Evolutionary conservation across 2,329 filamentous ascomycete species (phyloP).

Genomic region (Mariannaea sp.): DNA sequence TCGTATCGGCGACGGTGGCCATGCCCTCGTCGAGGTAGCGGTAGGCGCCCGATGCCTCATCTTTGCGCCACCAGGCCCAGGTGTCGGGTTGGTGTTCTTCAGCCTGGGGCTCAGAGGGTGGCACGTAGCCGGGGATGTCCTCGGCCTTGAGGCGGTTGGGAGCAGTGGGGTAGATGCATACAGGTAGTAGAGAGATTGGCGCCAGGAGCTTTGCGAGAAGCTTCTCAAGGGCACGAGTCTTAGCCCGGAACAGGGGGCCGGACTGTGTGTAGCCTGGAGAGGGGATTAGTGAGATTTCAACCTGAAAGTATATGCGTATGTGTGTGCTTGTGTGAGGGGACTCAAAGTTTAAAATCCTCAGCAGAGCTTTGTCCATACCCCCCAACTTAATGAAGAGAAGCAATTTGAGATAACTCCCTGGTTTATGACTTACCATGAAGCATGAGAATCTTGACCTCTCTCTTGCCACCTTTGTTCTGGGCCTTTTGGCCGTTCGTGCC

Average conservation of each 20-base stretch:
- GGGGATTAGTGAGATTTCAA: conserved; percentile 17
- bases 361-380: neutral
- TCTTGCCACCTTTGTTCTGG: conserved; percentile 48
- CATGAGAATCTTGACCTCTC: conserved; percentile 72
- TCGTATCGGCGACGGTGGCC: conserved; percentile 61
- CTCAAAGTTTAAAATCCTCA: neutral
- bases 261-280: conserved; percentile 83
- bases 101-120: conserved; percentile 47
- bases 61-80: conserved; percentile 82
- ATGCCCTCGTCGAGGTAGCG: conserved; percentile 73
- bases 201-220: conserved; percentile 74
- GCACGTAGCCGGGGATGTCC: conserved; percentile 72
- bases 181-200: conserved; percentile 57
- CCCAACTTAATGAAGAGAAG: neutral
- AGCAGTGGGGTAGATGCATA: conserved; percentile 70
- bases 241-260: conserved; percentile 80
- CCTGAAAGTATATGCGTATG: neutral
- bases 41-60: conserved; percentile 68
- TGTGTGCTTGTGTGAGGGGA: conserved; percentile 1
- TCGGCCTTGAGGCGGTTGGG: conserved; percentile 65
- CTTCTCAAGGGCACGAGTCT: conserved; percentile 87
- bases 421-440: conserved; percentile 63
- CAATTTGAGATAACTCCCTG: neutral
- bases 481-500: conserved; percentile 35
- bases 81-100: conserved; percentile 64